These are phyloP conservation scores for Geotrichum restrictum DNA, from an alignment of 1,139 yeast genomes.

Conservation along the genomic window DNA sequence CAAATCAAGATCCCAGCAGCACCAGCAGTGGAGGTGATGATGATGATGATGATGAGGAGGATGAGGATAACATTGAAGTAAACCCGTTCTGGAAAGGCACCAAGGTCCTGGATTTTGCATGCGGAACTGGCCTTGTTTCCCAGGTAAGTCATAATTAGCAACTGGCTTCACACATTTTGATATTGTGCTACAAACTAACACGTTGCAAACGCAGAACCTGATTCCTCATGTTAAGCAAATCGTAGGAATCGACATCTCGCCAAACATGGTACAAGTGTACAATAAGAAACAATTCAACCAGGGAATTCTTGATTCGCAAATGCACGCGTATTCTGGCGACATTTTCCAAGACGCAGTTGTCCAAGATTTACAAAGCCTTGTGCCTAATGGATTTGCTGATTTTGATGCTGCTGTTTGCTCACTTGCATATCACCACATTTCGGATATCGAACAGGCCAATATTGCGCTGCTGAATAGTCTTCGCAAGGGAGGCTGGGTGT, in stretches of 20 bases:
- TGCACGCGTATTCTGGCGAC: constrained; percentile 27
- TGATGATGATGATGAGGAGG: constrained; percentile 10
- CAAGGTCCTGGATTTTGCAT: constrained; percentile 35
- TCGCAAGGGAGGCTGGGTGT: constrained; percentile 29
- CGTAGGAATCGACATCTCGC: constrained; percentile 34
- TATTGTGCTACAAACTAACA: background rate
- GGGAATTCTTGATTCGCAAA: constrained; percentile 27
- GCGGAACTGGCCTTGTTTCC: constrained; percentile 34
- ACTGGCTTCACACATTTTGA: background rate
- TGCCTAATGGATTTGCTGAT: constrained; percentile 26
- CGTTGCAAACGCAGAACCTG: background rate
- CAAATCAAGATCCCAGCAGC: background rate
- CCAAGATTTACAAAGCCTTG: background rate
- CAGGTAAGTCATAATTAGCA: constrained; percentile 13
- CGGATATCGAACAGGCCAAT: constrained; percentile 28
- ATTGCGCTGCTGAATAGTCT: constrained; percentile 24
- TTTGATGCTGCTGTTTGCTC: constrained; percentile 34
- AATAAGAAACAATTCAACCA: constrained; percentile 29
- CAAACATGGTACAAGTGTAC: constrained; percentile 31
- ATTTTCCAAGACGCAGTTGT: constrained; percentile 11
- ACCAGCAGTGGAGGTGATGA: background rate
- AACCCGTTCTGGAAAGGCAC: constrained; percentile 26
- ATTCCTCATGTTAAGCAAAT: constrained; percentile 22
- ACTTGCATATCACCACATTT: constrained; percentile 34
- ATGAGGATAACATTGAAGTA: constrained; percentile 8